phyloP scores from a whole-genome alignment of 257 asterid species.

The Osmanthus fragrans region DNA sequence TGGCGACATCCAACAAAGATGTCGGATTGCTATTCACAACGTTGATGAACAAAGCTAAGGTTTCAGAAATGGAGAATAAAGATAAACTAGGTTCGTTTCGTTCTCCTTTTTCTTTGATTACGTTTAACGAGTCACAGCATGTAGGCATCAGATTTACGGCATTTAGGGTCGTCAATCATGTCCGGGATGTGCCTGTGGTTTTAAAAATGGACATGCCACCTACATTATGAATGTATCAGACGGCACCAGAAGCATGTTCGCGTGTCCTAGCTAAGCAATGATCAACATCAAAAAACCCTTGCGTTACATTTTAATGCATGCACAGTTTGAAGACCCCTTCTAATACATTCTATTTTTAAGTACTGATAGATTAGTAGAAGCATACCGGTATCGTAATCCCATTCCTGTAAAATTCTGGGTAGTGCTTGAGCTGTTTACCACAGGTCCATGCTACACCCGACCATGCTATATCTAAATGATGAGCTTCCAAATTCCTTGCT shows the following conservation, averaged over 20 bases:
- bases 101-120: not conserved
- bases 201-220: not conserved
- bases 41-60: not conserved
- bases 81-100: no score
- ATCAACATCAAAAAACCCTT: not conserved
- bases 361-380: constrained; percentile 10
- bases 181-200: not conserved
- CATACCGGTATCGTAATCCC: constrained; percentile 85
- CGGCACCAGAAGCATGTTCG: not conserved
- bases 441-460: constrained; percentile 89
- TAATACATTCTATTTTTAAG: not conserved
- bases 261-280: not conserved
- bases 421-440: constrained; percentile 91
- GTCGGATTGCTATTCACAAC: not conserved
- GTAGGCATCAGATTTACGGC: not conserved
- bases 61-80: not conserved
- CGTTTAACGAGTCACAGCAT: not conserved
- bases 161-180: not conserved
- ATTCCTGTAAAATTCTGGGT: constrained; percentile 74
- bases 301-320: not conserved
- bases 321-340: not conserved
- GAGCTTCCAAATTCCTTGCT: constrained; percentile 62
- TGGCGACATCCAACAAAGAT: not conserved
- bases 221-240: no score
- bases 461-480: constrained; percentile 75